Evolutionary conservation across 345 rosid species (phyloP).

Genomic region (Eucalyptus sp.): DNA sequence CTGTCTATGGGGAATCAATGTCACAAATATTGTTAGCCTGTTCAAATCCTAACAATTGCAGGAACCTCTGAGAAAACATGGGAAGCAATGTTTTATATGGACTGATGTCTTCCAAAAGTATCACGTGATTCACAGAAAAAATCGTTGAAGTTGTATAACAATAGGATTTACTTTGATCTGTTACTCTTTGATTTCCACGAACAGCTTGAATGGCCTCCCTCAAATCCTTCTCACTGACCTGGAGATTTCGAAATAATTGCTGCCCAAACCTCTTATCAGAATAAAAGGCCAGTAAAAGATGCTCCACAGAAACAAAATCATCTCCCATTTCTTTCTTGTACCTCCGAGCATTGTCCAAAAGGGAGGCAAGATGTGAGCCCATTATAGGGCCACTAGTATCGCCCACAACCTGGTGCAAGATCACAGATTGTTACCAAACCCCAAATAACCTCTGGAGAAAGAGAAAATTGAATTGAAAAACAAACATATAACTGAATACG

Average conservation of each 20-base stretch:
- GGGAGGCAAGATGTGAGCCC: conserved; percentile 39
- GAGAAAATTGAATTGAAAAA: background rate
- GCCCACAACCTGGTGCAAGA: conserved; percentile 42
- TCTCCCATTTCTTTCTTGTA: conserved; percentile 77
- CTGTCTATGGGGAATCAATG: background rate
- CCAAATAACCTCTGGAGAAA: background rate
- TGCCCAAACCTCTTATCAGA: conserved; percentile 72
- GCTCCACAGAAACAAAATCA: conserved; percentile 76
- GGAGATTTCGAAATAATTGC: conserved; percentile 40
- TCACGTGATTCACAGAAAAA: background rate
- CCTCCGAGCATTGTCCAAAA: conserved; percentile 53
- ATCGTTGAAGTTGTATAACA: background rate
- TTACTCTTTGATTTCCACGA: conserved; percentile 84
- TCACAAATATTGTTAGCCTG: background rate
- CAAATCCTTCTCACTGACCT: conserved; percentile 49
- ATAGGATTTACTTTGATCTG: conserved; percentile 61
- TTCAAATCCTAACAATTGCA: background rate
- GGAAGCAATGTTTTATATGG: background rate
- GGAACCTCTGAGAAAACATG: background rate
- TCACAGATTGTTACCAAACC: background rate
- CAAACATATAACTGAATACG: background rate
- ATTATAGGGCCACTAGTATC: conserved; percentile 55
- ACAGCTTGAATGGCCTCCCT: conserved; percentile 64
- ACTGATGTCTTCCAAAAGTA: background rate
- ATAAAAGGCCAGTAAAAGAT: conserved; percentile 50